Evolutionary conservation across 192 early-diverging fungal species (phyloP).

Genomic region (Gryganskiella cystojenkinii): DNA sequence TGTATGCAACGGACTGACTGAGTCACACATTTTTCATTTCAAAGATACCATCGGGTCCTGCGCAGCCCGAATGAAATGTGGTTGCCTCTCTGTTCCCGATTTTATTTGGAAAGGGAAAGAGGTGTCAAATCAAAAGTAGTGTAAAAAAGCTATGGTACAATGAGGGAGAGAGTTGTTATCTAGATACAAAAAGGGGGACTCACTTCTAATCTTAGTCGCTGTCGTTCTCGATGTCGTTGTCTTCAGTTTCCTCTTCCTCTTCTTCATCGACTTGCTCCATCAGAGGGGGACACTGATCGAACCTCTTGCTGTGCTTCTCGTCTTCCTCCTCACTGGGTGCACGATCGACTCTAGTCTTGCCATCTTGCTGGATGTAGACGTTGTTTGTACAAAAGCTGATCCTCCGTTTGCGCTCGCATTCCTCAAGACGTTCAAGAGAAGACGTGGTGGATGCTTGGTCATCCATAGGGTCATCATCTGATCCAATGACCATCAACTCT

Average conservation of each 20-base stretch:
- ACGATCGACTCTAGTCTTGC: slow-evolving; percentile 2
- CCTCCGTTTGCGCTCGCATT: slow-evolving; percentile 44
- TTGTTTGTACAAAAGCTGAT: slow-evolving; percentile 52
- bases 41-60: no score
- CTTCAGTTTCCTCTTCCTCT: slow-evolving; percentile 13
- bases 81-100: no score
- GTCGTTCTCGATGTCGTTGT: slow-evolving; percentile 9
- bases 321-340: background rate
- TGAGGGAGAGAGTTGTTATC: background rate
- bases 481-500: slow-evolving; percentile 34
- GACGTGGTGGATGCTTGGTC: slow-evolving; percentile 33
- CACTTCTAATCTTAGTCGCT: slow-evolving; percentile 4
- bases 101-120: no score
- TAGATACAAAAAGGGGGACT: background rate
- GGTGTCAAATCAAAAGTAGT: no score
- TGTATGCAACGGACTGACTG: no score
- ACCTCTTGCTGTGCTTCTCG: slow-evolving; percentile 6
- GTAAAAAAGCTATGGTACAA: no score
- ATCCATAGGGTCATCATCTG: slow-evolving; percentile 32
- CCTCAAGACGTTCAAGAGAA: slow-evolving; percentile 38
- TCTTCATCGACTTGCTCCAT: background rate
- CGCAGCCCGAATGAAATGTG: no score
- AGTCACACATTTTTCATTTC: no score
- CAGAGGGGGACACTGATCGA: slow-evolving; percentile 14
- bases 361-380: slow-evolving; percentile 33